Evolutionary conservation across 1,284 basidiomycete genomes (phyloP).

Genomic region (Kwoniella shivajii): DNA sequence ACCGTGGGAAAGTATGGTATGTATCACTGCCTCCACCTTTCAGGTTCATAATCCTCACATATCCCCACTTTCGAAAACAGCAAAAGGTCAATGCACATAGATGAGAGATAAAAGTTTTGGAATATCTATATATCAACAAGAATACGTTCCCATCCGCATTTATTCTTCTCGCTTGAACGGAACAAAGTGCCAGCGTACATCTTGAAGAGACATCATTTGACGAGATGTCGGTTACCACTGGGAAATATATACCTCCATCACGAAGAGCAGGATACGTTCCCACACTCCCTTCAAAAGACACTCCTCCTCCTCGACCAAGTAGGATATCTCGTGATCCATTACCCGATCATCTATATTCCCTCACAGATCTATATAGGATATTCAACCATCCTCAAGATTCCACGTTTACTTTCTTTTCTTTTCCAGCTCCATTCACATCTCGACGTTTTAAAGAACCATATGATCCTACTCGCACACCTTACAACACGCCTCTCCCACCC

Average conservation of each 20-base stretch:
- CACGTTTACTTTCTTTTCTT: slow-evolving; percentile 24
- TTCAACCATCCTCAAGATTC: slow-evolving; percentile 25
- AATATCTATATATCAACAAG: too few relatives aligned
- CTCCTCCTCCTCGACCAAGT: slow-evolving; percentile 1
- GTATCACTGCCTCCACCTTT: too few relatives aligned
- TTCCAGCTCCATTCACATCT: neutral
- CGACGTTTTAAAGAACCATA: slow-evolving; percentile 2
- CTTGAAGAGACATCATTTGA: neutral
- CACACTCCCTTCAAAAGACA: slow-evolving; percentile 2
- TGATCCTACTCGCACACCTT: slow-evolving; percentile 11
- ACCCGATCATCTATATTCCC: neutral
- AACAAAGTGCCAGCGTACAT: too few relatives aligned
- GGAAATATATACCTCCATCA: slow-evolving; percentile 26
- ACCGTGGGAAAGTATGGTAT: too few relatives aligned
- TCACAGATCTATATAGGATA: slow-evolving; percentile 1
- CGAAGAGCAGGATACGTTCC: slow-evolving; percentile 19
- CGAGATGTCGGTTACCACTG: slow-evolving; percentile 2
- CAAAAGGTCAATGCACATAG: too few relatives aligned
- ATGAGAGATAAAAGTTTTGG: too few relatives aligned
- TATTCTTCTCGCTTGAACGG: neutral
- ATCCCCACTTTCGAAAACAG: too few relatives aligned
- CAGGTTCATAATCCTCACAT: too few relatives aligned
- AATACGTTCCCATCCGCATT: too few relatives aligned
- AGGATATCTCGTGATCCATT: neutral
- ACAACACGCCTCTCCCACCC: slow-evolving; percentile 17